phyloP scores from a whole-genome alignment of 2,329 filamentous ascomycete genomes.

The Didymella lethalis region DNA sequence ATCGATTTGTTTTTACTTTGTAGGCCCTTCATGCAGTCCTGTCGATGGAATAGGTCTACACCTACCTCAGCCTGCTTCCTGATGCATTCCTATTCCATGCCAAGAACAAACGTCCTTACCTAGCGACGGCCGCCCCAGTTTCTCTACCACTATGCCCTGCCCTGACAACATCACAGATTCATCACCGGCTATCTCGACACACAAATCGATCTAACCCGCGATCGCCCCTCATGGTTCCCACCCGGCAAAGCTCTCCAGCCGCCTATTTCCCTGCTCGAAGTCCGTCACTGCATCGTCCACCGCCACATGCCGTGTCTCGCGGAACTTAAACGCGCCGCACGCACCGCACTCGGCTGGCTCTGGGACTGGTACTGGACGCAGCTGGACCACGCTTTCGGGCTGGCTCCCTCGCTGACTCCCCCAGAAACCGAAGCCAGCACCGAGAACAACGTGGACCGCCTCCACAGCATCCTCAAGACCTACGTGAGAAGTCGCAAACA shows the following conservation, averaged over 20 bases:
- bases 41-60: neutral
- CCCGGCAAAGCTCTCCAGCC: constrained; percentile 34
- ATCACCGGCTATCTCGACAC: constrained; percentile 81
- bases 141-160: neutral
- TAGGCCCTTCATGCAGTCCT: neutral
- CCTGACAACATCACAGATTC: constrained; percentile 62
- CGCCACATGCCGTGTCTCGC: constrained; percentile 81
- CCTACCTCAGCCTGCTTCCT: neutral
- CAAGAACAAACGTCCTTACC: neutral
- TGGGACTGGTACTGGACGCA: constrained; percentile 86
- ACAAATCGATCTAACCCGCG: constrained; percentile 49
- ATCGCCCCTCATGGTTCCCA: constrained; percentile 39
- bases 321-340: constrained; percentile 73
- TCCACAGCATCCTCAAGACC: constrained; percentile 43
- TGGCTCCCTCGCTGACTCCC: neutral
- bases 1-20: neutral
- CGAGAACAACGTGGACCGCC: constrained; percentile 23
- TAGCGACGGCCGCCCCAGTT: neutral
- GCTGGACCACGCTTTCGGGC: constrained; percentile 51
- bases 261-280: constrained; percentile 81
- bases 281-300: constrained; percentile 89
- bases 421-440: neutral
- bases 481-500: constrained; percentile 44
- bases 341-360: constrained; percentile 80
- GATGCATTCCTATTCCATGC: neutral